Conservation (phyloP, 2,329 filamentous ascomycete species). For the Hypoxylon sp. region DNA sequence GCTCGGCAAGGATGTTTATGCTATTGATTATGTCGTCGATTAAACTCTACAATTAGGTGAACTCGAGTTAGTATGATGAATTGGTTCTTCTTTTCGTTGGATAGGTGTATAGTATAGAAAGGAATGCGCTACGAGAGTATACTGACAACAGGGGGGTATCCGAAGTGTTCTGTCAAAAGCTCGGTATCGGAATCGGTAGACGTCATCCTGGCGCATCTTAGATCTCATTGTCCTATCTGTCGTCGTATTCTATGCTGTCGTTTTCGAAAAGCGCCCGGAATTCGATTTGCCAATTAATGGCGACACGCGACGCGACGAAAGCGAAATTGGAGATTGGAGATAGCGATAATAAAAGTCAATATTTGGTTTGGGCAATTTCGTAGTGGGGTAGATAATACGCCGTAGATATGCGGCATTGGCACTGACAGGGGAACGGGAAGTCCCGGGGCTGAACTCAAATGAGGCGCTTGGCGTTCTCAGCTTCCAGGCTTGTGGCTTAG, state of each 20-base stretch:
- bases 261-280: not conserved
- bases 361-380: constrained; percentile 44
- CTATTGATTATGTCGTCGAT: constrained; percentile 99
- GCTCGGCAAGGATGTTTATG: constrained; percentile 91
- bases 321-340: too few species aligned
- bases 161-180: constrained; percentile 93
- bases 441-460: constrained; percentile 7
- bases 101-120: not conserved
- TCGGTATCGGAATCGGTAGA: constrained; percentile 60
- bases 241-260: constrained; percentile 6
- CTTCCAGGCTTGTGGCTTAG: constrained; percentile 32
- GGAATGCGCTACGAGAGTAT: not conserved
- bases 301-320: constrained; percentile 30
- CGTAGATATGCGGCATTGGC: not conserved
- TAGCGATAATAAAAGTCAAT: constrained; percentile 42
- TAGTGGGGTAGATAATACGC: constrained; percentile 32
- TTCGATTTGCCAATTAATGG: constrained; percentile 6
- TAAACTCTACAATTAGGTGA: constrained; percentile 70
- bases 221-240: constrained; percentile 23
- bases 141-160: constrained; percentile 89
- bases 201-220: constrained; percentile 46
- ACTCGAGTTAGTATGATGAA: constrained; percentile 22
- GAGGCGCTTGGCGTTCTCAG: constrained; percentile 22
- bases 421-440: not conserved
- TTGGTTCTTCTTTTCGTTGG: not conserved